Conservation (phyloP, 768 basidiomycete species). For the Naganishia randhawae region DNA sequence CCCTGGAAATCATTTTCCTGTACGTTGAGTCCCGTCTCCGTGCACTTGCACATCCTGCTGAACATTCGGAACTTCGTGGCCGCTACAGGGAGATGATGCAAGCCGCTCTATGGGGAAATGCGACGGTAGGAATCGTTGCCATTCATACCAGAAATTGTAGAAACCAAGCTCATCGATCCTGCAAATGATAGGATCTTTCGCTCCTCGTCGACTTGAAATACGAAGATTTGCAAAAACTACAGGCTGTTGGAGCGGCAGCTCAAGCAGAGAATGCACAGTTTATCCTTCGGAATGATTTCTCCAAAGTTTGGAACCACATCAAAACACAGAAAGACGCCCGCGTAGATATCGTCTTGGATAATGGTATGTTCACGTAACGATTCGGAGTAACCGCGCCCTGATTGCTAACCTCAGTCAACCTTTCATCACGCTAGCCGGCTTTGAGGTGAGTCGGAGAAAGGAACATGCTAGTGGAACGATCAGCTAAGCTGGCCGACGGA, state of each 20-base stretch:
- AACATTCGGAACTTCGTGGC: not conserved
- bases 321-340: conserved; percentile 57
- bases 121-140: conserved; percentile 61
- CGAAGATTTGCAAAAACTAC: conserved; percentile 75
- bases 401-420: conserved; percentile 10
- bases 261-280: conserved; percentile 70
- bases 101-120: conserved; percentile 73
- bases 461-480: not conserved
- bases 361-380: conserved; percentile 58
- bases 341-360: conserved; percentile 87
- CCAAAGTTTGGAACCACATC: conserved; percentile 68
- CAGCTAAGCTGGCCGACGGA: conserved; percentile 1
- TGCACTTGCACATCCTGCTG: not conserved
- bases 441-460: conserved; percentile 61
- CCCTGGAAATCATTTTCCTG: conserved; percentile 48
- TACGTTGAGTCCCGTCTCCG: conserved; percentile 27
- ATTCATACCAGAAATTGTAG: not conserved
- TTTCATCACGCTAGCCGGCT: conserved; percentile 62
- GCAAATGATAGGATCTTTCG: conserved; percentile 70
- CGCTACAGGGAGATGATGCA: conserved; percentile 46
- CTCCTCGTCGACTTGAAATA: conserved; percentile 79
- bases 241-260: conserved; percentile 75
- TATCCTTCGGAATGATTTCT: conserved; percentile 80
- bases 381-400: not conserved
- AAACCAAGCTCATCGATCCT: not conserved